Conservation (phyloP, 345 rosid species). For the Combretum micranthum region DNA sequence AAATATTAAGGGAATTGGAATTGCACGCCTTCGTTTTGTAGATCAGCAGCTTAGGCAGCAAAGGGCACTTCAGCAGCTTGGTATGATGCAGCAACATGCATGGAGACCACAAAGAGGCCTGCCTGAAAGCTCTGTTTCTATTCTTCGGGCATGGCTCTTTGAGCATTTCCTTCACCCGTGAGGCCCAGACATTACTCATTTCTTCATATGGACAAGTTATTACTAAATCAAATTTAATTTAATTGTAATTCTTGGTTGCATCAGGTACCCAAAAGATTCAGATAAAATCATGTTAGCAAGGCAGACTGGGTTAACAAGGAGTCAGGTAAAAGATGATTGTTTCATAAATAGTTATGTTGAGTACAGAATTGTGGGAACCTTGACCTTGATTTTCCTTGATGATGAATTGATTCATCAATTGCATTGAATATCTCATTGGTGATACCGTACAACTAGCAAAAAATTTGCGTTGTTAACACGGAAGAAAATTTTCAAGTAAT, state of each 20-base stretch:
- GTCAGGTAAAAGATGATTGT: conserved; percentile 54
- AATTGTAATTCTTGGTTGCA: conserved; percentile 1
- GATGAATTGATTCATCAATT: no score
- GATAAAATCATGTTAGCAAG: conserved; percentile 97
- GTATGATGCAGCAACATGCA: conserved; percentile 82
- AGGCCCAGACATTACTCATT: conserved; percentile 13
- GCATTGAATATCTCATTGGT: no score
- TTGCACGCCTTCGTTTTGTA: conserved; percentile 76
- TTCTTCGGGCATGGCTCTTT: conserved; percentile 97
- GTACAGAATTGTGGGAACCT: no score
- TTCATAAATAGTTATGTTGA: no score
- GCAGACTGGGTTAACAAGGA: conserved; percentile 92
- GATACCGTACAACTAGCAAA: no score
- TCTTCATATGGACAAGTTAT: not conserved
- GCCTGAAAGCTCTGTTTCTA: conserved; percentile 84
- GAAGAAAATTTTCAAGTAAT: no score
- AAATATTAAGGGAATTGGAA: conserved; percentile 55
- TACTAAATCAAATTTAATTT: not conserved
- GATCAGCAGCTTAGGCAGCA: conserved; percentile 96
- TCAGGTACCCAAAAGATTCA: conserved; percentile 94
- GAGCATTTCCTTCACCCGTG: conserved; percentile 99
- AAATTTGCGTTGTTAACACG: no score
- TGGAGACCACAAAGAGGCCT: conserved; percentile 98
- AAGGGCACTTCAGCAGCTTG: conserved; percentile 81
- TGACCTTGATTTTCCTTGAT: no score